Evolutionary conservation across 441 rosid species (phyloP), one percentile per base, ranked within the genome.

Genomic region (Bruguiera hainesii): DNA sequence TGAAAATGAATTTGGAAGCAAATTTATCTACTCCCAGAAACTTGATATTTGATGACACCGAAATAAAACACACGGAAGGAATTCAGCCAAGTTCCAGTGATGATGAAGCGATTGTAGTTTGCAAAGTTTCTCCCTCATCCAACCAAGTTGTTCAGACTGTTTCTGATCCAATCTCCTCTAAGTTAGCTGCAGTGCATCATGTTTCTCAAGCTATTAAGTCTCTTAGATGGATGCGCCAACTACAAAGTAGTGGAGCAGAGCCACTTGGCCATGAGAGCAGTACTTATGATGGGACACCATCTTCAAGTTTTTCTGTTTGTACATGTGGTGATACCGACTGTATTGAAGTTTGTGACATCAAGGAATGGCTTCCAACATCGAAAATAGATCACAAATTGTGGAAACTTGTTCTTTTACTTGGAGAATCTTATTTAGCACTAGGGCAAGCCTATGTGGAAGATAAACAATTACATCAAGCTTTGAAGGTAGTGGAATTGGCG

Each of bases 131-230:
- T 57, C 78, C 83, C 50, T 28, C 79, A 57, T 66, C 87, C 51
- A 61, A 80, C 31, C 80, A 67, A 70, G 75, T 81, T 58, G 77
- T 79, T 80, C 84, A 82, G 77, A 80, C 96, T 60, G 80, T 83
- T 66, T 72, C 81, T 33, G 86, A 80, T 74, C 89, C 85, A 49
- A 85, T 91, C 71, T 85, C 96, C 68, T 83, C 96, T 13, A 94
- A 94, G 79, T 71, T 91, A 67, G 88, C 92, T 75, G 98, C 96
- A 49, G 78, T 94, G 50, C 87, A 89, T 75, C 97, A 94, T 82
- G 96, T 94, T 78, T 94, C 98, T 73, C 92, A 91, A 84, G 98
- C 97, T 70, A 94, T 94, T 21, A 91, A 91, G 75, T 91, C 98
- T 68, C 89, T 94, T 28, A 88, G 97, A 84, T 88, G 94, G 96